Conservation (phyloP, 805 yeast genomes). For the Diddensiella transvaalensis region DNA sequence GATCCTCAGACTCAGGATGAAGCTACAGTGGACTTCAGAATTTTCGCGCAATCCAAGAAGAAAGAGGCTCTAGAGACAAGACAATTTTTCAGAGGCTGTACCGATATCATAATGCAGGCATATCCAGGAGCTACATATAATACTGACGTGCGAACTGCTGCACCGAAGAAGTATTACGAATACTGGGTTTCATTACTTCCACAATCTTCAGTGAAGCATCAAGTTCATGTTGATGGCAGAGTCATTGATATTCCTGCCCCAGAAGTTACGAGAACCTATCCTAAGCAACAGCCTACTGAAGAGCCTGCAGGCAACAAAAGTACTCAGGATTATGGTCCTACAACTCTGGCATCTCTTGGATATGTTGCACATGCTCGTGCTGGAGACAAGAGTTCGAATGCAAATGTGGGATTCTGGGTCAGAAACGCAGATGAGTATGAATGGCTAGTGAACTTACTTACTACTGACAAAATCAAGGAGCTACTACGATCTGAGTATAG, state of each 20-base stretch:
- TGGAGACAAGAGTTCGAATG: not conserved
- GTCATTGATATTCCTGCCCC: not conserved
- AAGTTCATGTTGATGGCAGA: not conserved
- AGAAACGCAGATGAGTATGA: not conserved
- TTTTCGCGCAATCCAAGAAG: not conserved
- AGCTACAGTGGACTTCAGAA: not conserved
- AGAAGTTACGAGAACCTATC: not conserved
- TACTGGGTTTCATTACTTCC: not conserved
- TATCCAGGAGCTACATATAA: not conserved
- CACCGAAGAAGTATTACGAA: not conserved
- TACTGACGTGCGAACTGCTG: not conserved
- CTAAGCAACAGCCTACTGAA: not conserved
- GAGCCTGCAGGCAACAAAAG: not conserved
- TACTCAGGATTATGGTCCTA: not conserved
- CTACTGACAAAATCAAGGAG: not conserved
- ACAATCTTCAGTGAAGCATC: not conserved
- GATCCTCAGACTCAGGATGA: not conserved
- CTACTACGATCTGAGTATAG: not conserved
- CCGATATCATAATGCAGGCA: not conserved
- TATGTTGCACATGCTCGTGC: not conserved
- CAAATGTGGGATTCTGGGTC: not conserved
- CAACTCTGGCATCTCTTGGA: not conserved
- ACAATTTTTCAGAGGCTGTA: not conserved
- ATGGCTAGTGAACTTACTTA: not conserved
- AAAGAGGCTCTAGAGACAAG: not conserved